A percentile compares a stretch with the other conserved stretches of the same genome.
phyloP scores from a whole-genome alignment of 2,329 filamentous ascomycete genomes.

The Scedosporium aurantiacum region DNA sequence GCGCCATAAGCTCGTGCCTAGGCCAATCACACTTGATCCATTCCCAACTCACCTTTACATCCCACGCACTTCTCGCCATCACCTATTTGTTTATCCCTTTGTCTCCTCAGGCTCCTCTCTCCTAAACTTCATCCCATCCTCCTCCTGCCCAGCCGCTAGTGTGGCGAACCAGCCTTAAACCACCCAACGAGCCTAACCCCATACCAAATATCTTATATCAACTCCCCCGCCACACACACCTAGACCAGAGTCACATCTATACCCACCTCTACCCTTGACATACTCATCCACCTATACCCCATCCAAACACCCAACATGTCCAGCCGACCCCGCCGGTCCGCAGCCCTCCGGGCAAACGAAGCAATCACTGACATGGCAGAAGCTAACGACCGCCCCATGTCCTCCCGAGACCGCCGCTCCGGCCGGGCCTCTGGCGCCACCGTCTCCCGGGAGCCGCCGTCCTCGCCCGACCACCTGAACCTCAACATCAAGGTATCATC shows the following conservation, averaged over 20 bases:
- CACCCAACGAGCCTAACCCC: no score
- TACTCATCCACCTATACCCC: not conserved
- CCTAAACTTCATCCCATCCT: not conserved
- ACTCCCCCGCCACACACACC: no score
- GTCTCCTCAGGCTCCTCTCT: not conserved
- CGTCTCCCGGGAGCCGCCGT: slow-evolving; percentile 31
- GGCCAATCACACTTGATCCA: not conserved
- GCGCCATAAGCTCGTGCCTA: not conserved
- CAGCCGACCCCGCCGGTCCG: slow-evolving; percentile 35
- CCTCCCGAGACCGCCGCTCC: slow-evolving; percentile 36
- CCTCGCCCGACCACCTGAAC: slow-evolving; percentile 31
- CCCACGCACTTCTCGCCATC: not conserved
- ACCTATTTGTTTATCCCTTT: not conserved
- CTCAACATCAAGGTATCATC: slow-evolving; percentile 41
- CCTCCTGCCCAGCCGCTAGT: not conserved
- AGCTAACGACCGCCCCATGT: slow-evolving; percentile 38
- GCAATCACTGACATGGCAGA: slow-evolving; percentile 35
- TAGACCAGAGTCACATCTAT: not conserved
- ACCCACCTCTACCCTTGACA: not conserved
- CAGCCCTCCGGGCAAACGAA: slow-evolving; percentile 30
- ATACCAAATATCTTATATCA: no score
- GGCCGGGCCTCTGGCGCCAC: slow-evolving; percentile 12
- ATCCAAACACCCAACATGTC: slow-evolving; percentile 24
- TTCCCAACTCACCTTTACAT: not conserved
- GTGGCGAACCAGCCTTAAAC: not conserved